Base-by-base conservation (phyloP, 805 yeast genomes). In the Kodamaea hsintzibuensis region DNA sequence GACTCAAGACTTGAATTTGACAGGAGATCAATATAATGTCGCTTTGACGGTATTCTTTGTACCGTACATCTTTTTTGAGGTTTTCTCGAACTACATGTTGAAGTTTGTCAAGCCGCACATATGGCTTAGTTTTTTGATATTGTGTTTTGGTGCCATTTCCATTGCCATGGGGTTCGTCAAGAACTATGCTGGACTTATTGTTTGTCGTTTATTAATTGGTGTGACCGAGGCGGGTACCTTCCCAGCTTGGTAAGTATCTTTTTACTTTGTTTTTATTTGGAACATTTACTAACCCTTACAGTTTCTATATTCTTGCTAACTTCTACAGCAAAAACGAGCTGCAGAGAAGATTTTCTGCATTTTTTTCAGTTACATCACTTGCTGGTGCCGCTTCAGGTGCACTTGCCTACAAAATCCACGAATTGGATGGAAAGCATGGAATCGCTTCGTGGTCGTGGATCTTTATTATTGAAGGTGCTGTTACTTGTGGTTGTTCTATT, bases 301-400 rank as follows among this genome's bases (percentile, higher is more conserved):
- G 88, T 59, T 88, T 88, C 66, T 88, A 86, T 66, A 76, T 87
- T 54, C 74, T 87, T 62, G 76, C 88, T 39, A 82, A 83, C 68
- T 87, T 84, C 73, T 87, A 87, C 69, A 73, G 82, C 39, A 79
- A 85, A 50, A 68, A 69, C 14, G 92, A 87, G 67, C 80, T 90
- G 10, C 90, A 86, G 70, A 80, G 84, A 64, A 71, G 93, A 50
- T 86, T 84, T 67, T 79, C 87, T 37, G 79, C 84, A 51, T 87
- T 88, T 69, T 86, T 88, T 71, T 75, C 86, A 35, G 83, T 87
- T 47, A 85, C 92, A 3, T 82, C 87, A 58, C 75, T 88, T 52
- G 89, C 92, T 1, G 92, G 95, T 65, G 91, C 89, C 19, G 87
- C 88, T 60, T 86, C 87, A 12, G 91, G 91, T 54, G 83, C 89